Evolutionary conservation across 2,329 filamentous ascomycete species (phyloP).

Genomic region (Lecanicillium sp.): DNA sequence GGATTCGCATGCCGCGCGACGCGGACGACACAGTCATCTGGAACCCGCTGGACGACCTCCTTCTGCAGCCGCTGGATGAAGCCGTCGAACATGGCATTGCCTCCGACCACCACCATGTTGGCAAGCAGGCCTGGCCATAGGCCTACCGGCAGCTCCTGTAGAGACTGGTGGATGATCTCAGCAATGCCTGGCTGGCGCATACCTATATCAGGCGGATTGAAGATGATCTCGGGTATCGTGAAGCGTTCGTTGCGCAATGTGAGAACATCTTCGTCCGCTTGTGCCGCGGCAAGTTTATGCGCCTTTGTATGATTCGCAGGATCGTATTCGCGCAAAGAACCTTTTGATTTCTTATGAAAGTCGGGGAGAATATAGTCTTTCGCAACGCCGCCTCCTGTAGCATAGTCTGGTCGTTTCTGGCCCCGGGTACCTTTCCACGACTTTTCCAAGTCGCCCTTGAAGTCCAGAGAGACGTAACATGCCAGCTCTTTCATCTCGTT

Average conservation of each 20-base stretch:
- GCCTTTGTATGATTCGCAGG: conserved; percentile 52
- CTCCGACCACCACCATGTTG: conserved; percentile 85
- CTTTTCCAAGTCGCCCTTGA: conserved; percentile 69
- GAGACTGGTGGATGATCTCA: conserved; percentile 73
- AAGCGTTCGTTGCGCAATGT: conserved; percentile 91
- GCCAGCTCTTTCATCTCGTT: conserved; percentile 93
- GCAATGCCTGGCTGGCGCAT: conserved; percentile 77
- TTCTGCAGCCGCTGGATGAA: conserved; percentile 74
- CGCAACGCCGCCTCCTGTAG: conserved; percentile 56
- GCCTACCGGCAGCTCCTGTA: conserved; percentile 70
- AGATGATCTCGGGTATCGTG: conserved; percentile 80
- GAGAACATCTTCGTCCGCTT: conserved; percentile 65
- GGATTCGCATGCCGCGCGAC: conserved; percentile 67
- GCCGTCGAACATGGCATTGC: conserved; percentile 72
- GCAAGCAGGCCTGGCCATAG: conserved; percentile 78
- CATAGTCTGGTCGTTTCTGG: conserved; percentile 45
- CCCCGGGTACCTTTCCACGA: conserved; percentile 74
- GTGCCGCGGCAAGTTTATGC: conserved; percentile 38
- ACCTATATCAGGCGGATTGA: conserved; percentile 79
- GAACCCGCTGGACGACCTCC: conserved; percentile 66
- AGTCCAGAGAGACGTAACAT: conserved; percentile 77
- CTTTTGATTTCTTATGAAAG: conserved; percentile 54
- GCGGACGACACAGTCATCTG: conserved; percentile 71
- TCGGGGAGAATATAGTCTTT: conserved; percentile 93
- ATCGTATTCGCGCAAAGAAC: conserved; percentile 73